A percentile compares a stretch with the other conserved stretches of the same genome.
Conservation (phyloP, 192 early-diverging fungal species). For the Diversispora eburnea region DNA sequence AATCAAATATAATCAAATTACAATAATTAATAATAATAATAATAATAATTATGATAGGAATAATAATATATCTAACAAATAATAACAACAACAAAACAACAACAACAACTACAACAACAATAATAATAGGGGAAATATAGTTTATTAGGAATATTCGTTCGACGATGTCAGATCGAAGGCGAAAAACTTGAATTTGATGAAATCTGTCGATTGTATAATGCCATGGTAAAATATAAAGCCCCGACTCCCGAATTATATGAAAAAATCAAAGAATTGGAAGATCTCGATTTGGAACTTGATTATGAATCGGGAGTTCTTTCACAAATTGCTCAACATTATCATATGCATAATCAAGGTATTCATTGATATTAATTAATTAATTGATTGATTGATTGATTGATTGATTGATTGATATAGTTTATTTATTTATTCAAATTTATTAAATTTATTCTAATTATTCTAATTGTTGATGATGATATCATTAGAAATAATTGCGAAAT, state of each 20-base stretch:
- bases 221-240: slow-evolving; percentile 16
- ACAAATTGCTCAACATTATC: background rate
- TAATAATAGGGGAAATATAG: slow-evolving; percentile 12
- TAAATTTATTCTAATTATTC: background rate
- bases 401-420: background rate
- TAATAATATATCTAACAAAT: too few relatives aligned
- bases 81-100: too few relatives aligned
- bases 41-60: background rate
- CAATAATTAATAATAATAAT: too few relatives aligned
- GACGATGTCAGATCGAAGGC: slow-evolving; percentile 18
- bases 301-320: background rate
- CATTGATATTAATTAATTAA: too few relatives aligned
- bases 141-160: slow-evolving; percentile 22
- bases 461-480: background rate
- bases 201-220: slow-evolving; percentile 10
- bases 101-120: too few relatives aligned
- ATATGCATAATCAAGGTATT: background rate
- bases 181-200: slow-evolving; percentile 17
- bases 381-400: too few relatives aligned
- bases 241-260: background rate
- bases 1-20: too few relatives aligned
- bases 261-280: background rate
- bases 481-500: slow-evolving; percentile 20
- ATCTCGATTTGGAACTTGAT: background rate
- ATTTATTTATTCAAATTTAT: background rate